Evolutionary conservation across 495 filamentous ascomycete genomes (phyloP).

Genomic region (Chaetomium cochliodes): DNA sequence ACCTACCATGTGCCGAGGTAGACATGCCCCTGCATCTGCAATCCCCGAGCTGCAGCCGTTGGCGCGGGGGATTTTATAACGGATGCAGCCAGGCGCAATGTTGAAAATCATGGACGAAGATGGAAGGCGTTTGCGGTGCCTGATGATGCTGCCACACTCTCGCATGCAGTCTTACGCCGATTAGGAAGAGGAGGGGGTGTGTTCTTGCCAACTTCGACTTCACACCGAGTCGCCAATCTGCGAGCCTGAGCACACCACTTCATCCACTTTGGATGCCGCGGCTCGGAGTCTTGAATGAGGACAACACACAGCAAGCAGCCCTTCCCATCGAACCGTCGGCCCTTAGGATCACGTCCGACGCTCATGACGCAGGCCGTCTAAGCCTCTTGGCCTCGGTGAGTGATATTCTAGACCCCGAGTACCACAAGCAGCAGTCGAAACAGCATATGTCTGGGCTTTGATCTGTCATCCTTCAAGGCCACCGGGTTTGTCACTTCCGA

Average conservation of each 20-base stretch:
- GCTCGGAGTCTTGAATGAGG: too few relatives aligned
- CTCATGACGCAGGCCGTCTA: too few relatives aligned
- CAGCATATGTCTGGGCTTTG: too few relatives aligned
- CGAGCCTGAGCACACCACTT: neutral
- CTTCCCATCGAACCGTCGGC: too few relatives aligned
- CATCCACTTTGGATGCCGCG: too few relatives aligned
- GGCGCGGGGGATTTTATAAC: neutral
- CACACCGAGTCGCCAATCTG: neutral
- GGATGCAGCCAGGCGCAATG: neutral
- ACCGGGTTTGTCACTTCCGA: too few relatives aligned
- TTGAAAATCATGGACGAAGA: slow-evolving; percentile 2
- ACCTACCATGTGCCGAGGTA: slow-evolving; percentile 8
- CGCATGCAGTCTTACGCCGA: neutral
- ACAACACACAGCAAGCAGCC: too few relatives aligned
- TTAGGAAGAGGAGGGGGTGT: neutral
- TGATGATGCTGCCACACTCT: neutral
- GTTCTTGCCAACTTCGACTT: neutral
- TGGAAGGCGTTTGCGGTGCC: neutral
- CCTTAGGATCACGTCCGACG: too few relatives aligned
- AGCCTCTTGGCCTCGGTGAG: too few relatives aligned
- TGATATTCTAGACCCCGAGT: too few relatives aligned
- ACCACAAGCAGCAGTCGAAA: too few relatives aligned
- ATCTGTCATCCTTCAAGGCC: too few relatives aligned
- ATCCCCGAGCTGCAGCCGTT: neutral
- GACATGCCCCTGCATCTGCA: neutral